These are phyloP conservation scores for Carex littledalei DNA, from an alignment of 176 grass and related monocot genomes.

Conservation along the genomic window DNA sequence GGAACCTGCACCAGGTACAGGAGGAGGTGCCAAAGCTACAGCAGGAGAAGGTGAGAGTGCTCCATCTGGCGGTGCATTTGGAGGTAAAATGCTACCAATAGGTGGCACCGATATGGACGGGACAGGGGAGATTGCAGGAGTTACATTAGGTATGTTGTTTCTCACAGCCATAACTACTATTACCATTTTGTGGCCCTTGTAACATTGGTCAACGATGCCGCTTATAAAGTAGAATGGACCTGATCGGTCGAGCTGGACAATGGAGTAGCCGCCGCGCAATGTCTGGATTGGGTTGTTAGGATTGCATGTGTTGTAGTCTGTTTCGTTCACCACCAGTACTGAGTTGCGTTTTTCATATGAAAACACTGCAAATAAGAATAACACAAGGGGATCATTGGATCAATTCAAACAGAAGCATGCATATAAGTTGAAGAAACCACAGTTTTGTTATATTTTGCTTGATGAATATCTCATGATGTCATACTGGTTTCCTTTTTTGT, in stretches of 20 bases:
- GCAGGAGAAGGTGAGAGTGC: background rate
- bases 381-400: background rate
- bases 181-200: constrained; percentile 63
- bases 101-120: constrained; percentile 15
- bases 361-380: constrained; percentile 49
- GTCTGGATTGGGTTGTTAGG: constrained; percentile 35
- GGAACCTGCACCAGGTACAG: background rate
- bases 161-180: constrained; percentile 53
- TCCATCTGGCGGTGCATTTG: background rate
- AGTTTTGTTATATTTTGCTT: too few species aligned
- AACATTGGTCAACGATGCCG: constrained; percentile 40
- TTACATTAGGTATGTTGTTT: background rate
- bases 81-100: constrained; percentile 1
- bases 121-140: background rate
- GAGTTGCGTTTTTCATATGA: constrained; percentile 31
- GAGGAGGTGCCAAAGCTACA: background rate
- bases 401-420: background rate
- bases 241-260: constrained; percentile 47
- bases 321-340: constrained; percentile 55
- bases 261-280: constrained; percentile 33
- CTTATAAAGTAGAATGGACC: constrained; percentile 85
- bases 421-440: background rate
- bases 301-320: constrained; percentile 45
- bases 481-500: too few species aligned
- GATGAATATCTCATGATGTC: background rate